Base-by-base conservation (phyloP, 495 filamentous ascomycete species). In the Penicillium bialowiezense region DNA sequence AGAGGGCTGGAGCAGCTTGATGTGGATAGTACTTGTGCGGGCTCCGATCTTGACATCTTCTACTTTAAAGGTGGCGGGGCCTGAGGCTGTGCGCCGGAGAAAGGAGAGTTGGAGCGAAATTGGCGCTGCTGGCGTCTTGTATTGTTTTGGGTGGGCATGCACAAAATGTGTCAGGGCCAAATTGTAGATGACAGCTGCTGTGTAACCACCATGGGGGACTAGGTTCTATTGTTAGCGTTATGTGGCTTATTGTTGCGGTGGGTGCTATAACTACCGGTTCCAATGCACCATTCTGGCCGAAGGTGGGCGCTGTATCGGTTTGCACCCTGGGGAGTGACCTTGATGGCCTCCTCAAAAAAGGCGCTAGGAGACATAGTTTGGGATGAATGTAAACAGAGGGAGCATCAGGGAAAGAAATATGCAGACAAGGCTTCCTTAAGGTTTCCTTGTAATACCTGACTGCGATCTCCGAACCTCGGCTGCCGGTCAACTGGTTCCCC, bases 181-280 rank as follows among this genome's bases (percentile, higher is more conserved):
- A 13, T 70, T 66, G 55, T 89, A 77, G 50, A 95, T 65, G 44
- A 81, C 63, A 4, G 84, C 72, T 15, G 84, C 84, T 9, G 87
- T 82, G 58, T 86, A 92, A 38, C 90, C 90, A 49, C 89, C 90
- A 58, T 96, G 88, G 15, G 89, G 89, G 5, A 96, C 90, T 89
- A 58, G 23, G 10, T 32, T 3, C 5, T 1, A 20, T 20, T 34
- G 29, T 42, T 24, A 28, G 19, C 28, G 6, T 26, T 28, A 12
- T 3, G 14, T 18, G 26, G n/a, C 9, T 21, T 46, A 28, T n/a
- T 33, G 14, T 5, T 29, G n/a, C n/a, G n/a, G n/a, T 17, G 51
- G 33, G 20, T 26, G 14, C 8, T 8, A 8, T 35, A 8, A n/a
- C n/a, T 62, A 87, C 86, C 84, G 31, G 76, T 76, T 38, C 88